Base-by-base conservation (phyloP, 1,284 basidiomycete species). In the Fistulinella cinereoalba region DNA sequence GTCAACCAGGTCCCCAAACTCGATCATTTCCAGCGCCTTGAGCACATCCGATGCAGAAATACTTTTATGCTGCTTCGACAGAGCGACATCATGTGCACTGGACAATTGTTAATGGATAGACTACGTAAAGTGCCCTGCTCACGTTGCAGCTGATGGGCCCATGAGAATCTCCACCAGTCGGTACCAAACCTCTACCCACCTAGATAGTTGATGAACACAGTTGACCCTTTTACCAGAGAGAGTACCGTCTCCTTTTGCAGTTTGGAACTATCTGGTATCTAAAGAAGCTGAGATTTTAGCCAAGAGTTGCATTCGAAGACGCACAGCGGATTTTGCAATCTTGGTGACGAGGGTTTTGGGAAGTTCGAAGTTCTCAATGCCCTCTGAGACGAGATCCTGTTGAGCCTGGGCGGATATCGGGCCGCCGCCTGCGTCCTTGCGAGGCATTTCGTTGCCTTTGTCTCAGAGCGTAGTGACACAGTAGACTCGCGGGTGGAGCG, bases 191-290 rank as follows among this genome's bases (percentile, higher is more conserved):
- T 13, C 15, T 5, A 70, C 86, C 50, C 56, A 92, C 91, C 83
- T 4, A 96, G 72, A 58, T 92, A 94, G 66, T 88, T 92, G 57
- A 97, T 92, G 65, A 95, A 96, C 21, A 95, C 85, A 0, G 91
- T 93, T 3, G 92, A 91, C 19, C 86, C 83, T 60, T 92, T 92
- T 18, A 90, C 75, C 5, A 95, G 74, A 10, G 91, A 88, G 2
- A 87, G 67, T 1, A 92, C 81, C 0, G 87, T 88, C 52, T 96
- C 92, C 57, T 92, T 93, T 57, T 92, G 88, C 50, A 96, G 68
- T 62, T 94, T 92, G 5, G 85, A 79, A 54, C 82, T 85, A 9
- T 92, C 88, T 5, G 92, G 89, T 12, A 95, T 72, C 92, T 94
- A 49, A 4, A 46, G 23, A 36, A 37, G 16, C 23, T 37, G 41